These are phyloP conservation scores for Daldinia caldariorum DNA, from an alignment of 495 filamentous ascomycete species.

Conservation along the genomic window DNA sequence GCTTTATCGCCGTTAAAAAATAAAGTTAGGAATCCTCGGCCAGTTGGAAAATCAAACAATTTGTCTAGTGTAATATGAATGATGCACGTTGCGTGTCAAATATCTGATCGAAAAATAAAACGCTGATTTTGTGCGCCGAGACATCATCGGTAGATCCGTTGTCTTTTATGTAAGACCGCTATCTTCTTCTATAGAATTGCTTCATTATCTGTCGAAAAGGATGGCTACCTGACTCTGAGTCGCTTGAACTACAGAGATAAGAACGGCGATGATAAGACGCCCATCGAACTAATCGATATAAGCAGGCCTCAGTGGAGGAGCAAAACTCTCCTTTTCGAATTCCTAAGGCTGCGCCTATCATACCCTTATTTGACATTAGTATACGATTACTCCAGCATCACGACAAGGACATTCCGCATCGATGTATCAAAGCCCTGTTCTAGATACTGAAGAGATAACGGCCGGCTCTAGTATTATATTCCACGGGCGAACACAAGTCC, in stretches of 20 bases:
- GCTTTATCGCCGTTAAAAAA: too few species aligned
- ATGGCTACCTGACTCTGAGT: not conserved
- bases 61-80: too few species aligned
- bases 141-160: not conserved
- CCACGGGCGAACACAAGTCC: not conserved
- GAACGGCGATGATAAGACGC: not conserved
- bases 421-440: too few species aligned
- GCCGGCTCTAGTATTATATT: not conserved
- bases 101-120: not conserved
- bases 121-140: not conserved
- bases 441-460: too few species aligned
- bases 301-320: fast-evolving
- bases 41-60: too few species aligned
- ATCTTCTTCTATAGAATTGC: not conserved
- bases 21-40: too few species aligned
- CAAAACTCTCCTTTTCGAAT: not conserved
- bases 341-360: too few species aligned
- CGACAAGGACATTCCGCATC: too few species aligned
- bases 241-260: not conserved
- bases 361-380: too few species aligned
- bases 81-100: too few species aligned
- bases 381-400: too few species aligned
- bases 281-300: not conserved
- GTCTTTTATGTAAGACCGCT: not conserved
- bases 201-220: not conserved